A percentile compares a stretch with the other conserved stretches of the same genome.
phyloP scores from a whole-genome alignment of 2,329 filamentous ascomycete species.

The Phialophora tarda region DNA sequence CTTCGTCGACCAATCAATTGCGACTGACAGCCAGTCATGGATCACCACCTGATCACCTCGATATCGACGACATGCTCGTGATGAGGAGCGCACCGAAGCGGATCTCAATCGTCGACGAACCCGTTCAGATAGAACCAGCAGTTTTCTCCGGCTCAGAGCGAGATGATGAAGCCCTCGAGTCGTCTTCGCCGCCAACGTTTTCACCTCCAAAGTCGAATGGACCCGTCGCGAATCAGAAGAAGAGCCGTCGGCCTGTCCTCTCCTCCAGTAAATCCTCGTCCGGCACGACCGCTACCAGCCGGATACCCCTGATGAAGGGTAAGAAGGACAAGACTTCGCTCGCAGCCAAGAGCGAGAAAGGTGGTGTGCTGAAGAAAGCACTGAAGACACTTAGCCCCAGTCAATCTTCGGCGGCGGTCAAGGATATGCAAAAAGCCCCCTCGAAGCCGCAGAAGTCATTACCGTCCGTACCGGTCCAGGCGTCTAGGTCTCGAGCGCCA shows the following conservation, averaged over 20 bases:
- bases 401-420: slow-evolving; percentile 36
- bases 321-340: slow-evolving; percentile 28
- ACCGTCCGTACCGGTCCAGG: slow-evolving; percentile 17
- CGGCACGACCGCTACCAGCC: slow-evolving; percentile 19
- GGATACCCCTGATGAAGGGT: slow-evolving; percentile 28
- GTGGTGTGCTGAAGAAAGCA: slow-evolving; percentile 38
- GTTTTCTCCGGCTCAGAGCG: slow-evolving; percentile 19
- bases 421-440: slow-evolving; percentile 28
- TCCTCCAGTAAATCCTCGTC: slow-evolving; percentile 26
- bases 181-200: slow-evolving; percentile 21
- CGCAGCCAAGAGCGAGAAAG: slow-evolving; percentile 32
- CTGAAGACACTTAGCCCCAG: slow-evolving; percentile 38
- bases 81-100: slow-evolving; percentile 32
- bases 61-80: slow-evolving; percentile 34
- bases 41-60: slow-evolving; percentile 39
- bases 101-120: slow-evolving; percentile 34
- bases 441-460: slow-evolving; percentile 25
- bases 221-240: slow-evolving; percentile 40
- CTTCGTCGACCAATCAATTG: slow-evolving; percentile 26
- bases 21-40: slow-evolving; percentile 29
- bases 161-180: slow-evolving; percentile 18
- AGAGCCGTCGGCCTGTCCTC: slow-evolving; percentile 35
- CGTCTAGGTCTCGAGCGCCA: slow-evolving; percentile 19
- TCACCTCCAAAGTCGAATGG: slow-evolving; percentile 22
- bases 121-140: slow-evolving; percentile 24